phyloP scores from a whole-genome alignment of 1,284 basidiomycete species.

The Hymenochaete sp. region DNA sequence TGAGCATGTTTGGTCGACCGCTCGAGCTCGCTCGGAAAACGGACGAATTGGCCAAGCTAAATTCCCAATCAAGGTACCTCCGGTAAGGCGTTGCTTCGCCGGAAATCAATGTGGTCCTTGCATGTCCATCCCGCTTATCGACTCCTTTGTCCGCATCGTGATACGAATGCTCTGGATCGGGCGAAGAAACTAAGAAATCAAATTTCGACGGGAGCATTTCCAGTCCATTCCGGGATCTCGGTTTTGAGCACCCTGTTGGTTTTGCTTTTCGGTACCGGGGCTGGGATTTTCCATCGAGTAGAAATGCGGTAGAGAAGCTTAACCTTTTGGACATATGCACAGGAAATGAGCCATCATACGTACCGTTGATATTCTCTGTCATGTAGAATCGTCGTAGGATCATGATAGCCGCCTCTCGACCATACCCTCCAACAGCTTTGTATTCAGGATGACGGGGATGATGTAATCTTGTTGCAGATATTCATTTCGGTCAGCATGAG shows the following conservation, averaged over 20 bases:
- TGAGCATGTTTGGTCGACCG: too few relatives aligned
- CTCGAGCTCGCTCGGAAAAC: too few relatives aligned
- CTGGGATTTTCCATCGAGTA: constrained; percentile 30
- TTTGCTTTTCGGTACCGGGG: constrained; percentile 71
- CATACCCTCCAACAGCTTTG: constrained; percentile 73
- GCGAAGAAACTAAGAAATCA: too few relatives aligned
- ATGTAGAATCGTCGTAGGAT: constrained; percentile 91
- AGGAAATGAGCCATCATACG: constrained; percentile 19
- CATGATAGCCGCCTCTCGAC: constrained; percentile 92
- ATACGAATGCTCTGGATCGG: too few relatives aligned
- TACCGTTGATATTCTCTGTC: constrained; percentile 90
- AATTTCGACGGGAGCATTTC: too few relatives aligned
- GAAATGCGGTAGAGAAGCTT: neutral
- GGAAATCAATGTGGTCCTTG: too few relatives aligned
- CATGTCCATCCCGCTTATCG: too few relatives aligned
- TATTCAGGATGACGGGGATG: constrained; percentile 74
- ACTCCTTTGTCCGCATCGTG: too few relatives aligned
- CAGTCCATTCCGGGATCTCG: constrained; percentile 38
- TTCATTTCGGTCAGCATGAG: constrained; percentile 7
- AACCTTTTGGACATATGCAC: neutral
- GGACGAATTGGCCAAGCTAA: too few relatives aligned
- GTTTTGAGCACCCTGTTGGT: constrained; percentile 65
- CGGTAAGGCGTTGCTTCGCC: too few relatives aligned
- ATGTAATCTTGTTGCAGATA: constrained; percentile 33
- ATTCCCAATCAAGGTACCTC: too few relatives aligned